A percentile compares a stretch with the other conserved stretches of the same genome.
Conservation (phyloP, 371 early-diverging fungal species). For the Mucor plumbeus region DNA sequence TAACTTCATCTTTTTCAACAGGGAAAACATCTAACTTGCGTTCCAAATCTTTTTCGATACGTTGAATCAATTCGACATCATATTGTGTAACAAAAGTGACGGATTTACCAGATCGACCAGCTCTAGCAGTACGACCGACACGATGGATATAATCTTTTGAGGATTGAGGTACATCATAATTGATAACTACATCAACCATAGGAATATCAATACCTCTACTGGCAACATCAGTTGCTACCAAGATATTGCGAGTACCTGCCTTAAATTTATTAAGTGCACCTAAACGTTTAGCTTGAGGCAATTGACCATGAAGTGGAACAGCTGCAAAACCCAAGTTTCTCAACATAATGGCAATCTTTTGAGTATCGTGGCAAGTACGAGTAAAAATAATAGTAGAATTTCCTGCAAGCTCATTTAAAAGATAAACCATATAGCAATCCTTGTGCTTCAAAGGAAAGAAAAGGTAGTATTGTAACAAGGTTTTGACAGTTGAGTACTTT, state of each 20-base stretch:
- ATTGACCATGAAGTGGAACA: constrained; percentile 93
- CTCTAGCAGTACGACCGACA: constrained; percentile 97
- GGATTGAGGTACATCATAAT: constrained; percentile 96
- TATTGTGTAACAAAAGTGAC: constrained; percentile 98
- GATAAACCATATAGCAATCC: constrained; percentile 90
- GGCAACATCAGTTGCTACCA: constrained; percentile 99
- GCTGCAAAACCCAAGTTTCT: constrained; percentile 92
- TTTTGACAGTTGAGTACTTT: constrained; percentile 92
- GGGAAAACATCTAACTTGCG: constrained; percentile 87
- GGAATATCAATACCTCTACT: constrained; percentile 99
- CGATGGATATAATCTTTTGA: constrained; percentile 97
- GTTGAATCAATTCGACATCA: constrained; percentile 92
- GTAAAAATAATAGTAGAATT: constrained; percentile 92
- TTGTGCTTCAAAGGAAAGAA: constrained; percentile 97
- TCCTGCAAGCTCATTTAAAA: constrained; percentile 92
- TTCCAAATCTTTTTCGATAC: constrained; percentile 89
- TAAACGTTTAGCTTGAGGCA: constrained; percentile 90
- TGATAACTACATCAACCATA: constrained; percentile 93
- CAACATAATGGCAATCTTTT: constrained; percentile 85
- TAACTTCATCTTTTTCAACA: constrained; percentile 81
- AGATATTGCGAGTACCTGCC: constrained; percentile 80
- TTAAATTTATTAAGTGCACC: constrained; percentile 93
- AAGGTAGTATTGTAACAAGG: constrained; percentile 92
- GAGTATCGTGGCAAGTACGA: constrained; percentile 85
- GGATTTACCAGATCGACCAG: constrained; percentile 92